Base-by-base conservation (phyloP, 2,329 filamentous ascomycete genomes). In the Rugonectria rugulosa region DNA sequence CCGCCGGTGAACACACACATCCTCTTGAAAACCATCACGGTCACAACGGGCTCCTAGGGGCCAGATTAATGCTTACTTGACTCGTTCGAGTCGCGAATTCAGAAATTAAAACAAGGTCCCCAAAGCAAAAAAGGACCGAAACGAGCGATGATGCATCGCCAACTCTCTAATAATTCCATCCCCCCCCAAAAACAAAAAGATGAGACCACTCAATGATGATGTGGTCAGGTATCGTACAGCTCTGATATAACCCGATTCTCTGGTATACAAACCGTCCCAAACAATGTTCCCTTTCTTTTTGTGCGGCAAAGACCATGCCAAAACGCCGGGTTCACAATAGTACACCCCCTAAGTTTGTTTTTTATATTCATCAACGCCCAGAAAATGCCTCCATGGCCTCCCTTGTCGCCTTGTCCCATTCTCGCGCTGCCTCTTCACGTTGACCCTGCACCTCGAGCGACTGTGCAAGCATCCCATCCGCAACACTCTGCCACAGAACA, bases 401-500 rank as follows among this genome's bases (percentile, higher is more conserved):
- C 50, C 65, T 71, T 37, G 74, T 75, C 27, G 75, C 78, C 63
- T 74, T 73, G 31, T 77, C 71, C 64, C 73, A 74, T 49, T 79
- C 74, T 42, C 66, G 63, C 41, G 66, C 67, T 9, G 78, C 77
- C 57, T 80, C 76, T 4, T 73, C 70, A 31, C 70, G 67, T 64
- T 89, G 86, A 19, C 90, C 90, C 67, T 90, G 86, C 51, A 89
- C 82, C 64, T 92, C 89, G 61, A 89, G 83, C 19, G 88, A 91
- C 66, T 91, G 86, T 1, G 88, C 88, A 42, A 94, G 79, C 83
- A 95, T 88, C 19, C 88, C 89, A 62, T 90, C 87, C 1, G 90
- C 89, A 7, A 96, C 91, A 66, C 89, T 92, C 76, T 87, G 87
- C 90, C 90, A 93, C 45, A 92, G 74, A 14, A 86, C 77, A 68